These are phyloP conservation scores for Xylaria multiplex DNA, from an alignment of 2,329 filamentous ascomycete genomes.

Conservation along the genomic window DNA sequence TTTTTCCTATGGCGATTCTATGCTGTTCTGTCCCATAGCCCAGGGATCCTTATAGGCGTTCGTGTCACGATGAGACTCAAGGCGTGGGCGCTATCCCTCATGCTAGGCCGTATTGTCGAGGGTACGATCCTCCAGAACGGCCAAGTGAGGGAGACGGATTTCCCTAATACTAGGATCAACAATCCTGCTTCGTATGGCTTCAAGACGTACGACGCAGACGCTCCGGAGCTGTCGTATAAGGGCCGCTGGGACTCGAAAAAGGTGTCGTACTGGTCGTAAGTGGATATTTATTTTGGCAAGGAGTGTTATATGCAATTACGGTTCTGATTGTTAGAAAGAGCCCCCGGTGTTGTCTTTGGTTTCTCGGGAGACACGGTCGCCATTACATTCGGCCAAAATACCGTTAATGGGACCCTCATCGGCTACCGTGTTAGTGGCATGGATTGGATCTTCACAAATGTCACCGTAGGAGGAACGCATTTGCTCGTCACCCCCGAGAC, in stretches of 20 bases:
- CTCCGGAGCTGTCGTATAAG: conserved; percentile 68
- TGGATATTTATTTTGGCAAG: conserved; percentile 32
- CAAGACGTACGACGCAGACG: conserved; percentile 60
- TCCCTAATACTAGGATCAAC: conserved; percentile 53
- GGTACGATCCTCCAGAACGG: conserved; percentile 55
- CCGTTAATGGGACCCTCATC: conserved; percentile 60
- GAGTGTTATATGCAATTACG: conserved; percentile 10
- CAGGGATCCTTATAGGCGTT: neutral
- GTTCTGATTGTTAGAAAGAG: conserved; percentile 48
- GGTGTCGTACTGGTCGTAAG: conserved; percentile 70
- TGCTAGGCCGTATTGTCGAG: conserved; percentile 33
- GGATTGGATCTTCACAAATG: conserved; percentile 70
- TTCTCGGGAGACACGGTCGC: conserved; percentile 65
- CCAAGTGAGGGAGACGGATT: conserved; percentile 54
- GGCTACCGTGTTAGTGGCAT: conserved; percentile 67
- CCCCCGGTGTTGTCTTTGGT: conserved; percentile 64
- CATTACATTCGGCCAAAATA: conserved; percentile 63
- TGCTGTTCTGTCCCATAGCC: neutral
- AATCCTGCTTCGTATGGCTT: conserved; percentile 49
- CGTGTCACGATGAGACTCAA: conserved; percentile 33
- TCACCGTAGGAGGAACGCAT: conserved; percentile 66
- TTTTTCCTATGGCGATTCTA: conserved; percentile 5
- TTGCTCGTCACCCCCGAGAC: conserved; percentile 61
- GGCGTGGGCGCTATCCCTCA: conserved; percentile 29
- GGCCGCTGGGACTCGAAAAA: conserved; percentile 70